Conservation (phyloP, 495 filamentous ascomycete species). For the Pseudotulostoma volvatum region DNA sequence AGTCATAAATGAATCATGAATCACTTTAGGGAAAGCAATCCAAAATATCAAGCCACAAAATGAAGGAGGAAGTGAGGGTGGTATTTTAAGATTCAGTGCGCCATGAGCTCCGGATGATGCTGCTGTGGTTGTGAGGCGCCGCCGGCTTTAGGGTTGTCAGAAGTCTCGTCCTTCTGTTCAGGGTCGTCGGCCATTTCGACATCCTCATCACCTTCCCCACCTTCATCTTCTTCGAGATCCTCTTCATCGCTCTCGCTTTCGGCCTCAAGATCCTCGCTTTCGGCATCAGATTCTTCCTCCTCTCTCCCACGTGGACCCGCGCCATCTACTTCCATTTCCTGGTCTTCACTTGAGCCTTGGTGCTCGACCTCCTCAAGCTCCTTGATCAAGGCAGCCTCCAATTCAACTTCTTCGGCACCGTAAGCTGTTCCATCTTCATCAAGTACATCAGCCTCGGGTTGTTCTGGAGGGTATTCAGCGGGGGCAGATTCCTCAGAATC, state of each 20-base stretch:
- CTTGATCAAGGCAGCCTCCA: conserved; percentile 35
- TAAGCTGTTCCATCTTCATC: conserved; percentile 76
- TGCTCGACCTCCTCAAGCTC: conserved; percentile 44
- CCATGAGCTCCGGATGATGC: conserved; percentile 34
- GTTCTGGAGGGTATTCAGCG: conserved; percentile 89
- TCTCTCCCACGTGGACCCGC: conserved; percentile 39
- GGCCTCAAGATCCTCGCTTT: conserved; percentile 88
- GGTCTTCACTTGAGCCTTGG: conserved; percentile 37
- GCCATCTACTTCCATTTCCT: conserved; percentile 70
- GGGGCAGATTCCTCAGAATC: conserved; percentile 92
- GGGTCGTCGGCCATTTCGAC: conserved; percentile 67
- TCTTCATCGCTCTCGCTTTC: conserved; percentile 86
- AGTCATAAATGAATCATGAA: conserved; percentile 14
- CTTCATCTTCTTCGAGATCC: conserved; percentile 60
- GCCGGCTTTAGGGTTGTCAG: conserved; percentile 15
- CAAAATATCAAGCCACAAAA: conserved; percentile 4
- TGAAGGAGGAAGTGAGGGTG: too few species aligned
- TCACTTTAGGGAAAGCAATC: conserved; percentile 14
- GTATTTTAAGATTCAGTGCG: conserved; percentile 33
- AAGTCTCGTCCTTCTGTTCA: conserved; percentile 26
- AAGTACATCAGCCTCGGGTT: conserved; percentile 78
- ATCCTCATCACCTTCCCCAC: conserved; percentile 53
- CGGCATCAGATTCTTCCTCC: conserved; percentile 66
- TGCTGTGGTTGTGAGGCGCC: conserved; percentile 14
- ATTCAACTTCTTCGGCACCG: conserved; percentile 55